Evolutionary conservation across 129 eudicot species (phyloP), one percentile per base, ranked within the genome.

Genomic region (Centrapalus pauciflorus): DNA sequence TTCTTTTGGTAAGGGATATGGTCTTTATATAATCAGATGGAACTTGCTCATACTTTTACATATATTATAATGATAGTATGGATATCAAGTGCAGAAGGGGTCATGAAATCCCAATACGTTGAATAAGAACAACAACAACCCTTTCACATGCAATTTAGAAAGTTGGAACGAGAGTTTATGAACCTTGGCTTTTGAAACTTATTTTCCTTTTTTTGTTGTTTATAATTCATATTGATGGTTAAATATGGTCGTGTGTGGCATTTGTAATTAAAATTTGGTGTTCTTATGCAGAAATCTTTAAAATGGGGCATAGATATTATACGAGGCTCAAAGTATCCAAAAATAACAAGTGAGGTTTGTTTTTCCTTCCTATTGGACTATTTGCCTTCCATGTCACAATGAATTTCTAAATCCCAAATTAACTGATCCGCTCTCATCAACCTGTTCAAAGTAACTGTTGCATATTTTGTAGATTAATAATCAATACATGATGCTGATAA

Each of bases 331-430:
- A 46, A 58, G 61, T 50, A 30, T 68, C 34, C 68, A 57, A 66
- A 66, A 46, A 27, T 32, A 56, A 71, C 64, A 76, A 77, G 85
- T 72, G 77, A 79, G 90, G 95, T 87, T 51, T 73, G 95, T 80
- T 74, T 58, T 65, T 72, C 69, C 67, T 67, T 74, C 64, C 23
- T 20, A 23, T 24, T 33, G 11, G 27, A 16, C 55, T 63, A 43
- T 76, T 61, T 61, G 27, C 49, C 10, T 20, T 52, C 58, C 14
- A 19, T 55, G 4, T 67, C 29, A 3, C 17, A 19, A 40, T 33
- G 38, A 4, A n/a, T 49, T 27, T 40, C 51, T 33, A 23, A 7
- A 49, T 74, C 4, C 7, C 48, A 49, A 16, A 50, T 8, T 32
- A 30, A 23, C 17, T 30, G n/a, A n/a, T n/a, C n/a, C n/a, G n/a